Base-by-base conservation (phyloP, 495 filamentous ascomycete species). In the Hypoxylon intermedium region DNA sequence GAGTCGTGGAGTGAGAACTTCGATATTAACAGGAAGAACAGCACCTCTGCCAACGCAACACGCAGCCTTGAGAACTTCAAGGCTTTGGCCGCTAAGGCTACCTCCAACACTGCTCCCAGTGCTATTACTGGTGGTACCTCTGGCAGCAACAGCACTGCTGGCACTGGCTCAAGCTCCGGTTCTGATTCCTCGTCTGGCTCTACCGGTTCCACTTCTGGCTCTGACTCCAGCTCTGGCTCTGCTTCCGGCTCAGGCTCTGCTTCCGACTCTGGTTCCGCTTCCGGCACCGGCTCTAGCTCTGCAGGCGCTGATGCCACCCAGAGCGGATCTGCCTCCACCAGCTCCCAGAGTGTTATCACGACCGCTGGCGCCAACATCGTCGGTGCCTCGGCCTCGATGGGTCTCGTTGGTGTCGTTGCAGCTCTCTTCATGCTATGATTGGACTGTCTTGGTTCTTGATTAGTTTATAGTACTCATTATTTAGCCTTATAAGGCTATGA, bases 21-120 rank as follows among this genome's bases (percentile, higher is more conserved):
- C n/a, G 38, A 15, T 40, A 21, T 54, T 65, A 60, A 65, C 50
- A 36, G n/a, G 9, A 28, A 9, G 4, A 21, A 60, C 51, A 78
- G 75, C 55, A 75, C 77, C 42, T 63, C 77, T 15, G 68, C 75
- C 60, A 82, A 85, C 70, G 13, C 74, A 3, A 62, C 67, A 31
- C 74, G 76, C 64, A 80, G 80, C 40, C 74, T 87, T 16, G 67
- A 46, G 5, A 71, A 63, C 47, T 87, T 81, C 78, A 79, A 78
- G 69, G 38, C 65, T 0, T 37, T 72, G 49, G 80, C 83, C 26
- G 69, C 74, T 23, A 67, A 71, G 28, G 77, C 75, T 5, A 67
- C 72, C 30, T 65, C 63, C 52, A 74, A 73, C 55, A 40, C 69
- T 4, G 64, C 67, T 6, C 71, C 67, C 12, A 15, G 58, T n/a